These are phyloP conservation scores for Alternaria consortialis DNA, from an alignment of 2,329 filamentous ascomycete species.

Conservation along the genomic window DNA sequence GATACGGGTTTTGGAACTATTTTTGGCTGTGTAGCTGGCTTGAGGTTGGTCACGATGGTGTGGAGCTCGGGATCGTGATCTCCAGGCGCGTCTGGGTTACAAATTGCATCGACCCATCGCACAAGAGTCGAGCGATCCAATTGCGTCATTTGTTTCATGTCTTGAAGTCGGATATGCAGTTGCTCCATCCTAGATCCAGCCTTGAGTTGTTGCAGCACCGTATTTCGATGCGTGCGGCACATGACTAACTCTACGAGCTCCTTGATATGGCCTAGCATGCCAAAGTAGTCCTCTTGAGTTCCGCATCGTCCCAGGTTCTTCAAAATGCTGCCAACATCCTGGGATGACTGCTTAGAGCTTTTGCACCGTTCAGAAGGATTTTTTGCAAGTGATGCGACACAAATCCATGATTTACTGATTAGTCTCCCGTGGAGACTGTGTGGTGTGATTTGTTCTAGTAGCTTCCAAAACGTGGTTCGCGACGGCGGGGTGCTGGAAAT, in stretches of 20 bases:
- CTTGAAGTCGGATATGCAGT: neutral
- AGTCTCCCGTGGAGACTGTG: neutral
- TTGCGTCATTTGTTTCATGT: neutral
- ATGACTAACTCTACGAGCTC: neutral
- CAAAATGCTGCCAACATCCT: neutral
- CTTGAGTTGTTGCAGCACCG: neutral
- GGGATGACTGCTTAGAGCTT: neutral
- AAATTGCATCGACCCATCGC: neutral
- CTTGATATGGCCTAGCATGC: neutral
- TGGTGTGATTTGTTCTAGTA: constrained; percentile 2
- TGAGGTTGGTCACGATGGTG: neutral
- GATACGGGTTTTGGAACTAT: neutral
- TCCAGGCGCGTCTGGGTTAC: neutral
- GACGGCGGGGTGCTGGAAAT: too few species aligned
- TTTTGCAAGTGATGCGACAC: neutral
- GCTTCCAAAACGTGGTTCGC: neutral
- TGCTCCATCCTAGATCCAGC: neutral
- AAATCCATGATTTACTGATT: neutral
- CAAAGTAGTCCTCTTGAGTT: neutral
- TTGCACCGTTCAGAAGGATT: neutral
- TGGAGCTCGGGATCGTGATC: neutral
- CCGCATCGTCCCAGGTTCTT: neutral
- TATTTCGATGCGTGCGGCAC: neutral
- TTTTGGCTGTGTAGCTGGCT: neutral
- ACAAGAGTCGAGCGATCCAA: neutral